phyloP scores from a whole-genome alignment of 1,284 basidiomycete species.

The Phellinidium pouzarii region DNA sequence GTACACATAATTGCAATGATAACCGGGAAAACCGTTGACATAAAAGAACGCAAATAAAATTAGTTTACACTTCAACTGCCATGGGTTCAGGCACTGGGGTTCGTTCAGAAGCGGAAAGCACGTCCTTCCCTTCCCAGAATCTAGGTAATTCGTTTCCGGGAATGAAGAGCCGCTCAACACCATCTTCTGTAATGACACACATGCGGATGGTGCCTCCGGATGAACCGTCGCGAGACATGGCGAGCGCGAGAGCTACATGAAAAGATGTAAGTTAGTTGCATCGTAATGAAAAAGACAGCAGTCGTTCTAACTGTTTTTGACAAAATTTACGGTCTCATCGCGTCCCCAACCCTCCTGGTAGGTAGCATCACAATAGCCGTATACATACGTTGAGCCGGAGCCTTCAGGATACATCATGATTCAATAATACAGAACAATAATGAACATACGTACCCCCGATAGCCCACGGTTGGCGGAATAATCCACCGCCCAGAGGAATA shows the following conservation, averaged over 20 bases:
- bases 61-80: constrained; percentile 52
- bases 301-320: constrained; percentile 78
- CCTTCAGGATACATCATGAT: constrained; percentile 38
- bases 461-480: constrained; percentile 94
- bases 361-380: constrained; percentile 99
- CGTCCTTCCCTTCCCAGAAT: constrained; percentile 80
- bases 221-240: constrained; percentile 97
- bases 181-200: constrained; percentile 91
- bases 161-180: constrained; percentile 88
- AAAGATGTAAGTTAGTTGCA: neutral
- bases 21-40: too few relatives aligned
- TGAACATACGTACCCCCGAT: constrained; percentile 68
- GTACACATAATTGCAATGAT: neutral
- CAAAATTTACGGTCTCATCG: constrained; percentile 91
- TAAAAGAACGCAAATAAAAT: neutral
- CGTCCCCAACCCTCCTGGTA: constrained; percentile 90
- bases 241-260: constrained; percentile 76
- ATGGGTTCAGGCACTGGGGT: constrained; percentile 37
- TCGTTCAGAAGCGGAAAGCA: constrained; percentile 36
- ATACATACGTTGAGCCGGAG: constrained; percentile 96
- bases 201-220: constrained; percentile 97
- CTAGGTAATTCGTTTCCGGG: constrained; percentile 88
- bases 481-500: constrained; percentile 88
- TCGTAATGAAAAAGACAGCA: constrained; percentile 3
- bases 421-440: constrained; percentile 10